Base-by-base conservation (phyloP, 805 yeast genomes). In the Metschnikowia shivogae region DNA sequence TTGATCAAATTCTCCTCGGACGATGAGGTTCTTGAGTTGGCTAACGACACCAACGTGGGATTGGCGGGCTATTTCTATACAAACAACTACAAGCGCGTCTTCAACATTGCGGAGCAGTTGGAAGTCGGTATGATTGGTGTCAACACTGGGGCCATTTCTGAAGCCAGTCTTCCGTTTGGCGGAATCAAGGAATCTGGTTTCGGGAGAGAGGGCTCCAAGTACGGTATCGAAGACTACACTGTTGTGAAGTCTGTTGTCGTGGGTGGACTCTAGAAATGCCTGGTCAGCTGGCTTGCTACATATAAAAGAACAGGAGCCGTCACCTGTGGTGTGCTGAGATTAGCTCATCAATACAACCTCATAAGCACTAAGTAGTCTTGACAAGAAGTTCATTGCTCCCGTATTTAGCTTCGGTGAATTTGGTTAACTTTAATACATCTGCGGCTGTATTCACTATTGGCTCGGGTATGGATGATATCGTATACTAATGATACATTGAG, bases 61-160 rank as follows among this genome's bases (percentile, higher is more conserved):
- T 74, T 86, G 43, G 92, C 93, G 2, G 87, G 87, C 12, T 87
- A 87, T 61, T 77, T 87, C 63, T 86, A 62, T 68, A 75, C 89
- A 17, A 61, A 70, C 43, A 76, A 83, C 61, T 61, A 80, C 45
- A 60, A 69, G 39, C 73, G 81, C 39, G 70, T 82, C 7, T 73
- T 81, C 63, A 70, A 75, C 44, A 78, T 84, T 7, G 81, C 86
- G 28, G 89, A 84, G 63, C 78, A 72, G 22, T 70, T 87, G 42
- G 80, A 87, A 52, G 80, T 75, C 26, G 95, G 95, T 39, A 87
- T 87, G 95, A 76, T 87, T 43, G 93, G 93, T 34, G 81, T 80
- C 46, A 87, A 87, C 65, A 79, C 89, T 9, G 93, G 93, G 24
- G 67, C 77, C 9, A 77, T 87, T 44, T 78, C 87, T 13, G 92